Conservation (phyloP, 176 grass and related monocot genomes). For the Metroxylon sagu region DNA sequence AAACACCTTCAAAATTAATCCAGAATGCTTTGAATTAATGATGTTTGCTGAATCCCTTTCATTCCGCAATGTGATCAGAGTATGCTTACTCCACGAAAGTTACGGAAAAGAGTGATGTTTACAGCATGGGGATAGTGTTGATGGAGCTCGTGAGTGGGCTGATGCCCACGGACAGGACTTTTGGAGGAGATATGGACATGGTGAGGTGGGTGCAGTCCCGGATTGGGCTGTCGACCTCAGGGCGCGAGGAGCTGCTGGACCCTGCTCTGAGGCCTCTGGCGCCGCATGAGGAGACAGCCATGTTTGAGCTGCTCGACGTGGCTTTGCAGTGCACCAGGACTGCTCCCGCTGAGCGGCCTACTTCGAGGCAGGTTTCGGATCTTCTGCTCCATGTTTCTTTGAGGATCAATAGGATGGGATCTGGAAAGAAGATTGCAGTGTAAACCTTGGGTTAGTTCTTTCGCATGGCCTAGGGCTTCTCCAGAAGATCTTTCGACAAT, state of each 20-base stretch:
- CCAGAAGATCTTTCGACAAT: too few relatives aligned
- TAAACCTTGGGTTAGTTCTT: background rate
- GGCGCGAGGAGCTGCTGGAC: conserved; percentile 53
- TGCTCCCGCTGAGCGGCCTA: conserved; percentile 60
- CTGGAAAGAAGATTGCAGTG: conserved; percentile 21
- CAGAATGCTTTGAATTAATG: background rate
- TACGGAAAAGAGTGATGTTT: conserved; percentile 76
- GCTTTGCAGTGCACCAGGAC: conserved; percentile 63
- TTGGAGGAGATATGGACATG: conserved; percentile 78
- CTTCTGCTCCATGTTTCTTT: conserved; percentile 57
- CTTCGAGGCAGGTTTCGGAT: conserved; percentile 68
- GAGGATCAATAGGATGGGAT: conserved; percentile 38
- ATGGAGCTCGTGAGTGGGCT: conserved; percentile 83
- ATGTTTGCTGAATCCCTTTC: background rate
- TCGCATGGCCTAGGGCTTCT: too few relatives aligned
- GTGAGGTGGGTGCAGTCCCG: conserved; percentile 74
- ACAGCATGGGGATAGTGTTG: conserved; percentile 90
- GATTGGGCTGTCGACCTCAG: conserved; percentile 15
- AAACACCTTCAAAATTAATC: too few relatives aligned
- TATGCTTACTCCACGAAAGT: conserved; percentile 81
- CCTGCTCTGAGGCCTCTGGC: conserved; percentile 42
- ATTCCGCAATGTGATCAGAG: conserved; percentile 26
- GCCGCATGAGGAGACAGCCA: conserved; percentile 49
- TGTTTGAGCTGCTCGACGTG: conserved; percentile 55
- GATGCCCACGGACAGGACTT: conserved; percentile 69